phyloP scores from a whole-genome alignment of 2,329 filamentous ascomycete genomes.

The Botrytis pseudocinerea region DNA sequence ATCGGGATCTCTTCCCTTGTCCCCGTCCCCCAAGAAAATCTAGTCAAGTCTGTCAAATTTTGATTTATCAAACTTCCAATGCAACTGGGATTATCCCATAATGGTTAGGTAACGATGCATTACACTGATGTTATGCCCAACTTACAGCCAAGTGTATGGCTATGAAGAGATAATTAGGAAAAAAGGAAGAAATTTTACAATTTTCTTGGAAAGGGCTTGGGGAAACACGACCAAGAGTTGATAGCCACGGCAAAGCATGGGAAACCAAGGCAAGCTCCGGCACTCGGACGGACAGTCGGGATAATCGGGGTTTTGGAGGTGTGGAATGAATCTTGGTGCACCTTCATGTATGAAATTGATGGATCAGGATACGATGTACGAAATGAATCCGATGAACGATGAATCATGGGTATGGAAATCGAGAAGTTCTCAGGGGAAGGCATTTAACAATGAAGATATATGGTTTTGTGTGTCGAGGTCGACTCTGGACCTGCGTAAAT shows the following conservation, averaged over 20 bases:
- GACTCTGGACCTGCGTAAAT: background rate
- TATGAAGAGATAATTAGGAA: background rate
- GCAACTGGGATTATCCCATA: background rate
- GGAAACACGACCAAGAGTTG: conserved; percentile 7
- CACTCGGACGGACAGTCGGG: background rate
- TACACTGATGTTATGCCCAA: background rate
- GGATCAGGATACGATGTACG: background rate
- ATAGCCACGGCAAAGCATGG: conserved; percentile 6
- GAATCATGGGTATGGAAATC: background rate
- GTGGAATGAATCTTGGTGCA: background rate
- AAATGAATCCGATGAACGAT: background rate
- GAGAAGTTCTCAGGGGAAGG: background rate
- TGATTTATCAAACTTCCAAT: background rate
- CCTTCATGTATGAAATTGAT: background rate
- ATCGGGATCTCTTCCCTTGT: conserved; percentile 7
- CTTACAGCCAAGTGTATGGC: background rate
- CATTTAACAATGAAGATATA: background rate
- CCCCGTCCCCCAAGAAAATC: background rate
- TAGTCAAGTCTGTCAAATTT: background rate
- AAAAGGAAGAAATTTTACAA: background rate
- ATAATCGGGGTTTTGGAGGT: background rate
- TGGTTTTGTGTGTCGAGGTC: background rate
- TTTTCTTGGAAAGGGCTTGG: conserved; percentile 9
- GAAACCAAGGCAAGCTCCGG: conserved; percentile 1
- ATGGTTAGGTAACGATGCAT: background rate